These are phyloP conservation scores for Rhazya stricta DNA, from an alignment of 257 asterid species.

Conservation along the genomic window DNA sequence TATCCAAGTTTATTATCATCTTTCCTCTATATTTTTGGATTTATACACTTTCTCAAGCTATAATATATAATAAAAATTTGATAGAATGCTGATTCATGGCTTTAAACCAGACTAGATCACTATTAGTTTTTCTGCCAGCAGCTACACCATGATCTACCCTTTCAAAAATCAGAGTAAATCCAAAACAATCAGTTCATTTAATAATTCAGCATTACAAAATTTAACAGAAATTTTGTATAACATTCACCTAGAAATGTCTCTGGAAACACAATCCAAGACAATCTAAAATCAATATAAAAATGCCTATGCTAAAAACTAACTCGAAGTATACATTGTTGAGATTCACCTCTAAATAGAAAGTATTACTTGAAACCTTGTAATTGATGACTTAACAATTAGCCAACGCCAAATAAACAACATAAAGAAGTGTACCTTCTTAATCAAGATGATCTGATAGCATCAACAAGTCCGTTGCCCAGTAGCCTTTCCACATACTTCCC, in stretches of 20 bases:
- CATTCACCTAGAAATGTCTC: not conserved
- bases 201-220: not conserved
- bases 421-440: conserved; percentile 1
- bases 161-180: not conserved
- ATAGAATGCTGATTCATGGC: not conserved
- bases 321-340: not conserved
- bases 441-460: conserved; percentile 39
- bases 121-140: not conserved
- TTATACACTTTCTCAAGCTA: not conserved
- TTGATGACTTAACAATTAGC: not conserved
- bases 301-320: not conserved
- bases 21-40: not conserved
- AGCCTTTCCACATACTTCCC: conserved; percentile 89
- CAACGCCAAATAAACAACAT: not conserved
- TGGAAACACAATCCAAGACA: not conserved
- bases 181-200: not conserved
- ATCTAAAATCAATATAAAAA: not conserved
- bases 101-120: not conserved
- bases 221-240: not conserved
- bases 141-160: not conserved
- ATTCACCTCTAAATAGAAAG: not conserved
- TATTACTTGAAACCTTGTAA: not conserved
- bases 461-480: conserved; percentile 55
- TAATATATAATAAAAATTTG: not conserved
- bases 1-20: too few relatives aligned